Percentiles rank a stretch among this genome's conserved stretches.
Conservation (phyloP, 768 basidiomycete genomes). For the Lyophyllum atratum region DNA sequence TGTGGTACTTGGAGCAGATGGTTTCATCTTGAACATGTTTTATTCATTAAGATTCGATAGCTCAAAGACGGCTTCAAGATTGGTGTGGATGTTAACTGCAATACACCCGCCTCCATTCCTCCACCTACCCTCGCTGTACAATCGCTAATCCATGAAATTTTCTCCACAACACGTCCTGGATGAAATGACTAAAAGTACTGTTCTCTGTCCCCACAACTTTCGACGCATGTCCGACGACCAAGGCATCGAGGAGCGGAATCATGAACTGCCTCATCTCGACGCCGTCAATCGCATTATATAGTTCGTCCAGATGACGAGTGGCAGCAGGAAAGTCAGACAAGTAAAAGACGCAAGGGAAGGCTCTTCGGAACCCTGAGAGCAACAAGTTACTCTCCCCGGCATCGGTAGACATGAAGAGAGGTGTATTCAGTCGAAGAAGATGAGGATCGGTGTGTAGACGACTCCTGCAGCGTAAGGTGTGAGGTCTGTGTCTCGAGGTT, state of each 20-base stretch:
- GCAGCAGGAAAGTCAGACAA: conserved; percentile 49
- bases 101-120: background rate
- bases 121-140: conserved; percentile 44
- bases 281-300: conserved; percentile 51
- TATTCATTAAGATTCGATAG: no score
- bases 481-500: background rate
- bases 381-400: conserved; percentile 37
- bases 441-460: conserved; percentile 32
- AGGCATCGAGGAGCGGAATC: conserved; percentile 68
- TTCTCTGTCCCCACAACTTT: conserved; percentile 67
- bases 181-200: conserved; percentile 76
- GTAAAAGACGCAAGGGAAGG: conserved; percentile 68
- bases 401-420: conserved; percentile 71
- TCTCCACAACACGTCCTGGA: conserved; percentile 69
- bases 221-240: conserved; percentile 62
- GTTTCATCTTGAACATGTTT: no score
- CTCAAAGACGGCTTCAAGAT: background rate
- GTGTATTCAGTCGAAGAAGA: conserved; percentile 47
- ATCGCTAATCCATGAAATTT: conserved; percentile 54
- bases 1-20: no score
- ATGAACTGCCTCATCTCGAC: conserved; percentile 47
- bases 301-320: conserved; percentile 29
- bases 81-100: background rate
- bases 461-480: conserved; percentile 37
- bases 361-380: conserved; percentile 45